Percentiles rank a stretch among this genome's conserved stretches.
phyloP scores from a whole-genome alignment of 345 rosid species.

The Populus davidiana region DNA sequence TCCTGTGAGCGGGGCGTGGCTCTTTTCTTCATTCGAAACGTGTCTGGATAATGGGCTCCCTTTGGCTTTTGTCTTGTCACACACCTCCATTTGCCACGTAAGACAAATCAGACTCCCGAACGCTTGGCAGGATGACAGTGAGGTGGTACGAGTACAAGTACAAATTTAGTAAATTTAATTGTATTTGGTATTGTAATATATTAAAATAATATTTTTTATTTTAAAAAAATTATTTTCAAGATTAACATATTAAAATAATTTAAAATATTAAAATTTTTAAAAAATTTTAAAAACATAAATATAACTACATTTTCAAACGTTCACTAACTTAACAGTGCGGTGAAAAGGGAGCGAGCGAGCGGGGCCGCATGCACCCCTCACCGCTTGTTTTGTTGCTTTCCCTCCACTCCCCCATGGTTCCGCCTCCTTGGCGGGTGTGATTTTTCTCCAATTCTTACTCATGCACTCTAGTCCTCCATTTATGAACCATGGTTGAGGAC shows the following conservation, averaged over 20 bases:
- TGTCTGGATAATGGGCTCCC: conserved; percentile 9
- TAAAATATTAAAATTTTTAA: too few relatives aligned
- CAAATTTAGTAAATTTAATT: too few relatives aligned
- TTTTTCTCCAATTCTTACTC: neutral
- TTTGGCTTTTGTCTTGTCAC: neutral
- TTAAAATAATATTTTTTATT: too few relatives aligned
- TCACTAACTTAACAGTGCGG: neutral
- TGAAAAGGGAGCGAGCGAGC: neutral
- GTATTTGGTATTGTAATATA: too few relatives aligned
- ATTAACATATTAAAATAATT: too few relatives aligned
- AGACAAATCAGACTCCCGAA: neutral
- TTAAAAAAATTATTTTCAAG: too few relatives aligned
- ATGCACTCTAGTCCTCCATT: neutral
- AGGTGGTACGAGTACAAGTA: neutral
- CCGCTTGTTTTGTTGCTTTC: neutral
- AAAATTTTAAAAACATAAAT: too few relatives aligned
- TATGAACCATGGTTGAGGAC: neutral
- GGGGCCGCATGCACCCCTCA: neutral
- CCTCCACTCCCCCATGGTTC: neutral
- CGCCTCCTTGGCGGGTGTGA: neutral
- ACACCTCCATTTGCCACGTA: conserved; percentile 8
- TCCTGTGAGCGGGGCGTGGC: conserved; percentile 47
- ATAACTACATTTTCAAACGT: too few relatives aligned
- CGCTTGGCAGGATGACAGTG: neutral
- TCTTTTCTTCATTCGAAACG: conserved; percentile 37